These are phyloP conservation scores for Garcia nutans DNA, from an alignment of 345 rosid genomes.

Conservation along the genomic window DNA sequence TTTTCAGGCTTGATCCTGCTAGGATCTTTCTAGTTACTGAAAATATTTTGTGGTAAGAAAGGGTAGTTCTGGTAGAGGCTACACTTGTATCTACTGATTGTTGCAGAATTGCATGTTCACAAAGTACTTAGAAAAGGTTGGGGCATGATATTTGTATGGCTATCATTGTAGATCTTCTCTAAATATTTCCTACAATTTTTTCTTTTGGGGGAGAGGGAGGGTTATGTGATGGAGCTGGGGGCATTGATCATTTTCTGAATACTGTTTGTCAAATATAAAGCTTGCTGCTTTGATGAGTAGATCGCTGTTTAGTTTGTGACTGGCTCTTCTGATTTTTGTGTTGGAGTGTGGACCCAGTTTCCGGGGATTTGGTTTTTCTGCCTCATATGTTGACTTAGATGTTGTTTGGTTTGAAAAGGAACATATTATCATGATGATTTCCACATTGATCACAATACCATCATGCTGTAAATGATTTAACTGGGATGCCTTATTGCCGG, in stretches of 20 bases:
- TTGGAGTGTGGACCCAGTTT: background rate
- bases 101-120: background rate
- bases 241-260: background rate
- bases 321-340: background rate
- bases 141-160: background rate
- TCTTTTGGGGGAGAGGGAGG: background rate
- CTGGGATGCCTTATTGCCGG: slow-evolving; percentile 37
- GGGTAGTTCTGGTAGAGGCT: background rate
- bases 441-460: background rate
- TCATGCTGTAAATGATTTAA: slow-evolving; percentile 7
- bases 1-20: too few relatives aligned
- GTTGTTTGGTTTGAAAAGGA: slow-evolving; percentile 2
- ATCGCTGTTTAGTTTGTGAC: background rate
- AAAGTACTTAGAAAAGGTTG: background rate
- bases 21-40: too few relatives aligned
- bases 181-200: background rate
- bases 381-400: background rate
- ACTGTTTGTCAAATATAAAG: background rate
- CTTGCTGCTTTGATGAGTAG: background rate
- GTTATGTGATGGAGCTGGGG: background rate
- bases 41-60: background rate
- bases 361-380: background rate
- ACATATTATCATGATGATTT: background rate
- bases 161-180: background rate
- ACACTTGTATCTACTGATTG: background rate